Percentiles rank a stretch among this genome's conserved stretches.
Conservation (phyloP, 805 yeast genomes). For the Yarrowia porcina region DNA sequence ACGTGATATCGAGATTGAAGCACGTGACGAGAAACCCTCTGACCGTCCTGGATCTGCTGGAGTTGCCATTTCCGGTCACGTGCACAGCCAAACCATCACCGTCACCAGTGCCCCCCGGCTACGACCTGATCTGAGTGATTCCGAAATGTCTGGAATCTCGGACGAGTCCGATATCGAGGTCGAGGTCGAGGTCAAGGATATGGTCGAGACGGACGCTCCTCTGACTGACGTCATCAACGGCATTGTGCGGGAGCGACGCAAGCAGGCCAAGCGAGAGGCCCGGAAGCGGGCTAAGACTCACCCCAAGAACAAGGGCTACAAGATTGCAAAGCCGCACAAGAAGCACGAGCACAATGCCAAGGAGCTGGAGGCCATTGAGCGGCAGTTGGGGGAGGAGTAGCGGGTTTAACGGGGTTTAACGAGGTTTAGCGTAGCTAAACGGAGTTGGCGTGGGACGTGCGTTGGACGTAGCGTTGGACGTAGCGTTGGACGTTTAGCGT, state of each 20-base stretch:
- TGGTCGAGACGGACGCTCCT: neutral
- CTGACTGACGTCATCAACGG: conserved; percentile 13
- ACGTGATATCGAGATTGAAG: neutral
- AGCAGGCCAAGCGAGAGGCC: conserved; percentile 2
- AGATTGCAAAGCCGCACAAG: conserved; percentile 11
- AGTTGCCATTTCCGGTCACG: neutral
- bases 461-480: no score
- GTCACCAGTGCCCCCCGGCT: neutral
- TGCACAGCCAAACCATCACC: neutral
- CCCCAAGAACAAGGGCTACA: neutral
- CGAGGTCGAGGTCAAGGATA: neutral
- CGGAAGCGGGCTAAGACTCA: neutral
- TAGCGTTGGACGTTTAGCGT: no score
- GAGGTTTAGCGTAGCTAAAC: neutral
- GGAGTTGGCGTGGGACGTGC: no score
- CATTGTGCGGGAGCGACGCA: conserved; percentile 3
- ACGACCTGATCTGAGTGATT: neutral
- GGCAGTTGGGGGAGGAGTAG: neutral
- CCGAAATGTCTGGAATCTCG: conserved; percentile 15
- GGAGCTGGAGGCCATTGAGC: conserved; percentile 13
- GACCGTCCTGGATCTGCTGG: neutral
- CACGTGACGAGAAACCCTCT: no score
- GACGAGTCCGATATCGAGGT: conserved; percentile 1
- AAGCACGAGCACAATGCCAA: conserved; percentile 1
- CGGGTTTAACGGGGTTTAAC: no score